phyloP scores from a whole-genome alignment of 179 eudicot species.

The Heliamphora pulchella region DNA sequence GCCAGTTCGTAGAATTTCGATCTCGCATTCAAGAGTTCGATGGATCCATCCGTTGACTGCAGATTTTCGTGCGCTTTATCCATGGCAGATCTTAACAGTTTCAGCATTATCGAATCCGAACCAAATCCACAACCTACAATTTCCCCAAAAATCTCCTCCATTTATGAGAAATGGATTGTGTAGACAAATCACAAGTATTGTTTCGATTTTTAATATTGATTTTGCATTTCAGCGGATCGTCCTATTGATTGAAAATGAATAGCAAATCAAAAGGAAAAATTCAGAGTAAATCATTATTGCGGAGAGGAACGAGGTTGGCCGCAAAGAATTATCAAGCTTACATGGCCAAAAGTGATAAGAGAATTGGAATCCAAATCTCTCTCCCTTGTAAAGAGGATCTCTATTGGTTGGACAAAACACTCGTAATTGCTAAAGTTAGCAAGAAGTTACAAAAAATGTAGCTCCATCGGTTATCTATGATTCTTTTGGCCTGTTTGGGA shows the following conservation, averaged over 20 bases:
- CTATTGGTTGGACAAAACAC: too few species aligned
- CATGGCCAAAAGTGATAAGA: not conserved
- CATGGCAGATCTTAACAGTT: slow-evolving; percentile 52
- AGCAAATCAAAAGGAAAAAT: too few species aligned
- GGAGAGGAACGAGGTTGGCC: too few species aligned
- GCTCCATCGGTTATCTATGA: too few species aligned
- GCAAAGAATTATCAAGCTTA: too few species aligned
- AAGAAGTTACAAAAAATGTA: too few species aligned
- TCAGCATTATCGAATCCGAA: slow-evolving; percentile 48
- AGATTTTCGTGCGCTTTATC: slow-evolving; percentile 56
- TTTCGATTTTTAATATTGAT: not conserved
- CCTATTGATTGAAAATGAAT: not conserved
- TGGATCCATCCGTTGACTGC: slow-evolving; percentile 39
- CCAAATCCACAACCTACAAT: slow-evolving; percentile 25
- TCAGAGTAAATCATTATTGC: too few species aligned
- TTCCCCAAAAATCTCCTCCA: slow-evolving; percentile 37
- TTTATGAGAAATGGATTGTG: not conserved
- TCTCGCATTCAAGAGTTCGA: slow-evolving; percentile 44
- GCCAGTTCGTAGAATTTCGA: slow-evolving; percentile 61
- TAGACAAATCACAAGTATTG: not conserved
- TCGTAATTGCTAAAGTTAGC: too few species aligned
- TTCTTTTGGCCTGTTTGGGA: too few species aligned
- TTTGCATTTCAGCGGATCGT: not conserved
- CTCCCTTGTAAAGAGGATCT: too few species aligned
- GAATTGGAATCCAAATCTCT: too few species aligned